These are phyloP conservation scores for Cordyceps cicadae DNA, from an alignment of 2,329 filamentous ascomycete species.

Conservation along the genomic window DNA sequence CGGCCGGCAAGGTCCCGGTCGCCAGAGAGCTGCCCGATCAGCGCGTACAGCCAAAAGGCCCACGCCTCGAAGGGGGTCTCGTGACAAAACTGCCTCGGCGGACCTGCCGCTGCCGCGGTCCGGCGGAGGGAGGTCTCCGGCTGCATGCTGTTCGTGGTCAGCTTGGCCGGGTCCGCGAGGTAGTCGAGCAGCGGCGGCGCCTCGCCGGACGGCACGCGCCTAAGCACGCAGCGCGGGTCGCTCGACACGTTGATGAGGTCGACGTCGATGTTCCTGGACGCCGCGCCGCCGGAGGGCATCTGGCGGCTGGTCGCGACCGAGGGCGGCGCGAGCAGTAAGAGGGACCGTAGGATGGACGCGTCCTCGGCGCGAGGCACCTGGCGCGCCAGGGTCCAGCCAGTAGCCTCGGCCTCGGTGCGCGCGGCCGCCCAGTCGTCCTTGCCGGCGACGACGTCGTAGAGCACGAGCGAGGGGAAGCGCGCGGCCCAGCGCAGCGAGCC, in stretches of 20 bases:
- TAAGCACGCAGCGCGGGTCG: constrained; percentile 26
- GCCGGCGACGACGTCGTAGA: constrained; percentile 35
- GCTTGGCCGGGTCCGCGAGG: constrained; percentile 26
- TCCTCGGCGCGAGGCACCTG: constrained; percentile 21
- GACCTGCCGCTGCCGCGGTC: constrained; percentile 13
- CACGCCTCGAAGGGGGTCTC: constrained; percentile 29
- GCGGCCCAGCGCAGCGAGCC: constrained; percentile 33
- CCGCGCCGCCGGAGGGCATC: constrained; percentile 14
- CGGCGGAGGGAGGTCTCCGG: constrained; percentile 20
- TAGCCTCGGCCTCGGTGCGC: constrained; percentile 16
- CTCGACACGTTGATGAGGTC: constrained; percentile 27
- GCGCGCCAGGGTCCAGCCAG: constrained; percentile 29
- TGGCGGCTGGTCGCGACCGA: constrained; percentile 15
- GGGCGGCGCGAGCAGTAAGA: constrained; percentile 27
- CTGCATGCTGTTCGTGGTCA: constrained; percentile 15
- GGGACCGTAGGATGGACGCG: constrained; percentile 24
- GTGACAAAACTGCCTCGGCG: constrained; percentile 21
- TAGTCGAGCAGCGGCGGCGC: constrained; percentile 27
- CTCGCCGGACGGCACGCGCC: constrained; percentile 22
- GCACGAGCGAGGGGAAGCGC: constrained; percentile 34
- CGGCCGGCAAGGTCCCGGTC: constrained; percentile 25
- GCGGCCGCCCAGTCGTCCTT: constrained; percentile 28
- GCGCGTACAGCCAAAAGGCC: constrained; percentile 34
- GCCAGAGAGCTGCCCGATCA: constrained; percentile 29
- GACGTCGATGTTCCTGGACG: constrained; percentile 26